These are phyloP conservation scores for Botrytis medusae DNA, from an alignment of 2,329 filamentous ascomycete genomes.

Conservation along the genomic window DNA sequence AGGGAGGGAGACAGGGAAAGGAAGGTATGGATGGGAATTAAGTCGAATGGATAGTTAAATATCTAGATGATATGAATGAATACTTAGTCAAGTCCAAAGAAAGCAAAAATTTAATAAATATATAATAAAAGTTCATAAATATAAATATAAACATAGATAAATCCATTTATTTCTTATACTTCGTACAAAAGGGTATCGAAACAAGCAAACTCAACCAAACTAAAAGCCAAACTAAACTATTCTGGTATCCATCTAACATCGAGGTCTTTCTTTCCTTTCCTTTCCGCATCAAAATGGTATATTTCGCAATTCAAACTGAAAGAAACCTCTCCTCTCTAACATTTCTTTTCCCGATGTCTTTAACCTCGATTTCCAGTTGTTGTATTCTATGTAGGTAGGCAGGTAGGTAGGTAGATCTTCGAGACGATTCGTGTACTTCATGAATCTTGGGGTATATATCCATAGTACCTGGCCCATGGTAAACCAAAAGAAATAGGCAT, in stretches of 20 bases:
- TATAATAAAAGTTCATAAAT: not conserved
- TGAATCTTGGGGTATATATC: not conserved
- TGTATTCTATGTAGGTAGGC: not conserved
- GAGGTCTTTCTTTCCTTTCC: not conserved
- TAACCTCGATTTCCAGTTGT: not conserved
- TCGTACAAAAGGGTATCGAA: not conserved
- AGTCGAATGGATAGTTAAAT: too few species aligned
- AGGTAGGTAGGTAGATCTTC: not conserved
- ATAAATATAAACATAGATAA: not conserved
- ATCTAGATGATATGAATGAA: not conserved
- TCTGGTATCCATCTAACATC: not conserved
- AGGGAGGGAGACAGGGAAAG: not conserved
- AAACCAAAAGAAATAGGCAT: not conserved
- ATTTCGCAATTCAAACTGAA: not conserved
- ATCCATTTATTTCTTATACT: not conserved
- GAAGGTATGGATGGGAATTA: not conserved
- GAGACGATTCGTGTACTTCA: not conserved
- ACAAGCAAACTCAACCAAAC: not conserved
- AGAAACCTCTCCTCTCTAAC: not conserved
- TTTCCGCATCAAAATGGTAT: not conserved
- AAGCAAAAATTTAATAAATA: not conserved
- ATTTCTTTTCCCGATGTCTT: not conserved
- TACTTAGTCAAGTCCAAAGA: not conserved
- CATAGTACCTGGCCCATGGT: not conserved
- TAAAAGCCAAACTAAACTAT: not conserved